Evolutionary conservation across 1,139 yeast genomes (phyloP), one percentile per base, ranked within the genome.

Genomic region (Geotrichum klebahnii): DNA sequence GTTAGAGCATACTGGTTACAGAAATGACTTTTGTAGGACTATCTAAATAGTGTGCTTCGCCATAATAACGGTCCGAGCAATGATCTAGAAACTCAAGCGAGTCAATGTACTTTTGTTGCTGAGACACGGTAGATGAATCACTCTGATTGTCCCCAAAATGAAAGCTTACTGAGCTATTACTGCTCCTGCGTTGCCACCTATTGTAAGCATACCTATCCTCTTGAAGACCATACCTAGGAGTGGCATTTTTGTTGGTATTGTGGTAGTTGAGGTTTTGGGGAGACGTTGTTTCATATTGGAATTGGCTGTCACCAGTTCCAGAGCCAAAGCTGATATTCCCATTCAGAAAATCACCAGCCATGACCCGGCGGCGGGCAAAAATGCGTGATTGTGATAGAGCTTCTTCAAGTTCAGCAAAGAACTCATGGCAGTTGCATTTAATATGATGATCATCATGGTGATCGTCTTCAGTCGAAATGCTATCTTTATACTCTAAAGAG

Each of bases 361-460:
- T 22, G 28, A 10, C 37, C 22, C 26, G 10, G 41, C 22, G 41
- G 14, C 39, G 29, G 16, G 31, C 29, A 12, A 41, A 29, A 2
- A 3, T 20, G 16, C 19, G 33, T 22, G 28, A 17, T 24, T 24
- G 32, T 12, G 42, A 19, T 22, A 38, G 17, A 12, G 42, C 42
- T 22, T 19, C 19, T 23, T 42, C 46, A 3, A 42, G 38, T n/a
- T 42, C 39, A 16, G 8, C 17, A 22, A 20, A 42, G 14, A 42
- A 33, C 33, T 42, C 39, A 10, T 26, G 37, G 24, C 46, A 42
- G 24, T 34, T 33, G 39, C 46, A 42, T 2, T 33, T 24, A 5
- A 19, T 28, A 23, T 42, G 23, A 19, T 42, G 39, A 26, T 26
- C 39, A n/a, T 42, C 46, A n/a, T n/a, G n/a, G 10, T 38, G 33